Evolutionary conservation across 2,329 filamentous ascomycete species (phyloP), one percentile per base, ranked within the genome.

Genomic region (Aplosporella prunicola): DNA sequence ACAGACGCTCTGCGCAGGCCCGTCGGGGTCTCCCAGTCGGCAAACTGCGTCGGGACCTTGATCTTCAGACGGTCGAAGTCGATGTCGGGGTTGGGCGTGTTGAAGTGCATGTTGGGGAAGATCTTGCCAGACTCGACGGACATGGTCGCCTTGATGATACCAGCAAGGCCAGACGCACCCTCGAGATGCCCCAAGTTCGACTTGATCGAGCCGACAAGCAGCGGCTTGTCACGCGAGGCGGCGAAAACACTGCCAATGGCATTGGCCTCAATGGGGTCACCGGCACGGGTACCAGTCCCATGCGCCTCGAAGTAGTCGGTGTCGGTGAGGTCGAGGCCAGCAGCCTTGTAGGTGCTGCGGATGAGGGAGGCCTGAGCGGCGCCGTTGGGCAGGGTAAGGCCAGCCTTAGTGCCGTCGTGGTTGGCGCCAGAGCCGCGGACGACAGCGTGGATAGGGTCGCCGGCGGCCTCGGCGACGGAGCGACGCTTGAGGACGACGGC

Each of bases 231-330:
- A n/a, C 40, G 43, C 5, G 43, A 14, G 48, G 36, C 2, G 42
- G 18, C 4, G 23, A 55, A 52, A 1, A 43, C 40, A 3, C 16
- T 8, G 3, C 28, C 9, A 22, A 56, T 49, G 8, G 50, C 50
- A 6, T 30, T 28, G 9, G 49, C 54, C 1, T 72, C 72, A 5
- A 46, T 48, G 5, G 50, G 48, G 35, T 56, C 52, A 8, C 74
- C 72, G 2, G 69, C 71, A 16, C 68, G 64, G 0, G 75, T 79
- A 3, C 74, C 75, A 0, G 74, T 79, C 5, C 74, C 75, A 45
- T 78, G 45, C 5, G 43, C 41, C 27, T 52, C 48, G 17, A 51
- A 45, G 17, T 43, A 50, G 5, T 39, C 15, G 2, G 43, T 43
- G n/a, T 25, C 31, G 7, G 14, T 10, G 2, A 36, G 37, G 42